Conservation (phyloP, 768 basidiomycete genomes). For the Tricholoma sp. region DNA sequence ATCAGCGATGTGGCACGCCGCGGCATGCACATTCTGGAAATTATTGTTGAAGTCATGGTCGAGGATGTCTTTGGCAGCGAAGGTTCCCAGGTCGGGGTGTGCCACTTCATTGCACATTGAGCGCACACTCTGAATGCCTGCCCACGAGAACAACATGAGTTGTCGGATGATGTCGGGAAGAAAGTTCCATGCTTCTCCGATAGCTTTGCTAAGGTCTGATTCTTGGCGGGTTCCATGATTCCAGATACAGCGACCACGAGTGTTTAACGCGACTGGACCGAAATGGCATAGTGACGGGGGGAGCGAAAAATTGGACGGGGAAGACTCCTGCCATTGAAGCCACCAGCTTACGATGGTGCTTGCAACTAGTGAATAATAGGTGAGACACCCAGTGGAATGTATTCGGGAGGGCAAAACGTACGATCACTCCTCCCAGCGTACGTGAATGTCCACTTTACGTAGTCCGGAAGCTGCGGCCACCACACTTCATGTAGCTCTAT, state of each 20-base stretch:
- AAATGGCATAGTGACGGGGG: slow-evolving; percentile 8
- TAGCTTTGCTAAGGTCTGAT: slow-evolving; percentile 6
- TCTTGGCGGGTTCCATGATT: slow-evolving; percentile 5
- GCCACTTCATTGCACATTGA: slow-evolving; percentile 1
- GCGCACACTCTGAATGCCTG: slow-evolving; percentile 4
- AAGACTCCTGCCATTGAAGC: slow-evolving; percentile 10
- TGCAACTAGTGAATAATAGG: slow-evolving; percentile 5
- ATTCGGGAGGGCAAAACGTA: slow-evolving; percentile 5
- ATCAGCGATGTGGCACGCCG: background rate
- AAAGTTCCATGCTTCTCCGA: slow-evolving; percentile 5
- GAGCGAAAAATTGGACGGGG: slow-evolving; percentile 3
- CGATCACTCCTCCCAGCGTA: slow-evolving; percentile 4
- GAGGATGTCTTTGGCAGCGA: slow-evolving; percentile 6
- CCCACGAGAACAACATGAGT: slow-evolving; percentile 9
- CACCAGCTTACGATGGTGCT: slow-evolving; percentile 7
- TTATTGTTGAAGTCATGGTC: slow-evolving; percentile 4
- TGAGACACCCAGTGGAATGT: slow-evolving; percentile 10
- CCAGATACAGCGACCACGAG: slow-evolving; percentile 7
- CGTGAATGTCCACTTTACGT: slow-evolving; percentile 1
- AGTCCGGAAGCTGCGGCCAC: slow-evolving; percentile 3
- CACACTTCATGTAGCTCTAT: slow-evolving; percentile 10
- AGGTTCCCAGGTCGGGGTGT: slow-evolving; percentile 3
- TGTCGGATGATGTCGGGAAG: slow-evolving; percentile 8
- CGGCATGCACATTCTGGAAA: slow-evolving; percentile 5
- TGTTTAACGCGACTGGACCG: slow-evolving; percentile 4